These are phyloP conservation scores for Neodidymelliopsis sp. DNA, from an alignment of 2,329 filamentous ascomycete genomes.

Conservation along the genomic window DNA sequence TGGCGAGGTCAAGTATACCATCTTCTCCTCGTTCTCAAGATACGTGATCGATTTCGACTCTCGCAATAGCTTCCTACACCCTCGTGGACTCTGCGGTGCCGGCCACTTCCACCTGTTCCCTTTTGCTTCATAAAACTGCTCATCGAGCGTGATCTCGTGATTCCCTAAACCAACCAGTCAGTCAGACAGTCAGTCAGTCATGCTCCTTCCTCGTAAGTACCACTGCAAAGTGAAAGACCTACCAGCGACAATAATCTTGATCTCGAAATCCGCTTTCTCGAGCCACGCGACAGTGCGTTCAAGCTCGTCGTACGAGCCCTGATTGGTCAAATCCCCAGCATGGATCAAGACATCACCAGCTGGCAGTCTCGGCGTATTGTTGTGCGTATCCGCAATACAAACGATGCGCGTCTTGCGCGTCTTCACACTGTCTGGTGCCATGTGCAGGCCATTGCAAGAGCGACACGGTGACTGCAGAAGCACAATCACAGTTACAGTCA, in stretches of 20 bases:
- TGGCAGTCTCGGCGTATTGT: slow-evolving; percentile 69
- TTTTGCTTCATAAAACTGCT: slow-evolving; percentile 65
- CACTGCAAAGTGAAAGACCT: slow-evolving; percentile 22
- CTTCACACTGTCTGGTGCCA: neutral
- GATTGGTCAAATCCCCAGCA: slow-evolving; percentile 78
- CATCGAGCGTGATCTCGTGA: slow-evolving; percentile 76
- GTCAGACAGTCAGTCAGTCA: neutral
- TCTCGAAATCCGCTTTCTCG: slow-evolving; percentile 70
- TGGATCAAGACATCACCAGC: slow-evolving; percentile 78
- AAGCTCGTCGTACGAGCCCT: slow-evolving; percentile 67
- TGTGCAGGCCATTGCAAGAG: neutral
- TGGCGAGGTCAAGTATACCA: slow-evolving; percentile 59
- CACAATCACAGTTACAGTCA: slow-evolving; percentile 6
- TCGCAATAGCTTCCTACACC: slow-evolving; percentile 63
- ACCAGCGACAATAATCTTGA: slow-evolving; percentile 76
- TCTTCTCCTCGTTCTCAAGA: slow-evolving; percentile 65
- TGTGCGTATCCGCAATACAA: slow-evolving; percentile 80
- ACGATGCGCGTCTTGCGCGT: slow-evolving; percentile 66
- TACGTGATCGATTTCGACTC: slow-evolving; percentile 66
- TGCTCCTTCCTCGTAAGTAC: too few relatives aligned
- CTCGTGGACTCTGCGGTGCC: slow-evolving; percentile 58
- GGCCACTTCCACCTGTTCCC: slow-evolving; percentile 65
- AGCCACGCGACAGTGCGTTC: slow-evolving; percentile 71
- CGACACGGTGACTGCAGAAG: slow-evolving; percentile 2
- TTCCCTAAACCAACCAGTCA: slow-evolving; percentile 62